Percentiles rank a stretch among this genome's conserved stretches.
These are phyloP conservation scores for Monocercomonoides exilis DNA, from an alignment of 78 protist genomes.

Conservation along the genomic window DNA sequence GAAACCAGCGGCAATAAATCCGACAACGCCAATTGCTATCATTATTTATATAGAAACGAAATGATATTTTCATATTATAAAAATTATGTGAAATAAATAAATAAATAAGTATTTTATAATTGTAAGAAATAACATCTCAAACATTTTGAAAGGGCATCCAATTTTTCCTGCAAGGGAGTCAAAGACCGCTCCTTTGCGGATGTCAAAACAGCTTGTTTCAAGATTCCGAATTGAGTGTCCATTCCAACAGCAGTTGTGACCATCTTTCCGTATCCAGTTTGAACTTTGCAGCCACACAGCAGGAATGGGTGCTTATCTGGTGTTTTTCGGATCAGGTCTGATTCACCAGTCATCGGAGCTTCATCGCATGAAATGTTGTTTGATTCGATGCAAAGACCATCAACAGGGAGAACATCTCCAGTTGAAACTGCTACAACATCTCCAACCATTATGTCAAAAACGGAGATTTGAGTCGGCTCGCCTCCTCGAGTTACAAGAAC, in stretches of 20 bases:
- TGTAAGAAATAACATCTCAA: not conserved
- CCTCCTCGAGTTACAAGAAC: constrained; percentile 17
- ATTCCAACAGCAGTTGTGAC: constrained; percentile 53
- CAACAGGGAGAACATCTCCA: constrained; percentile 60
- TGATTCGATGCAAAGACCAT: constrained; percentile 42
- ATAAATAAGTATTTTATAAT: too few relatives aligned
- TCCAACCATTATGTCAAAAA: constrained; percentile 62
- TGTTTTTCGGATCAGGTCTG: constrained; percentile 40
- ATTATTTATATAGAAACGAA: not conserved
- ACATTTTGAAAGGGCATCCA: not conserved
- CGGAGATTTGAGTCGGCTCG: not conserved
- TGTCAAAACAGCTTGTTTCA: not conserved
- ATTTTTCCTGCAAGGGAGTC: not conserved
- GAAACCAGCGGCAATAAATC: constrained; percentile 50
- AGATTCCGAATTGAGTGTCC: constrained; percentile 6
- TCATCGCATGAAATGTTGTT: constrained; percentile 47
- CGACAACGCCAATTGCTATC: constrained; percentile 52
- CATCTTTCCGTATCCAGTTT: constrained; percentile 46
- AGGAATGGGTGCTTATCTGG: constrained; percentile 21
- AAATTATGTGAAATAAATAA: too few relatives aligned
- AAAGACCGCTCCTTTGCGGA: not conserved
- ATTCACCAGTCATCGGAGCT: constrained; percentile 63
- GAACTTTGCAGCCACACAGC: constrained; percentile 38
- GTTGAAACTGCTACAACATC: constrained; percentile 56
- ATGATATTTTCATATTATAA: too few relatives aligned